Evolutionary conservation across 2,329 filamentous ascomycete genomes (phyloP).

Genomic region (Verticillium albo-atrum): DNA sequence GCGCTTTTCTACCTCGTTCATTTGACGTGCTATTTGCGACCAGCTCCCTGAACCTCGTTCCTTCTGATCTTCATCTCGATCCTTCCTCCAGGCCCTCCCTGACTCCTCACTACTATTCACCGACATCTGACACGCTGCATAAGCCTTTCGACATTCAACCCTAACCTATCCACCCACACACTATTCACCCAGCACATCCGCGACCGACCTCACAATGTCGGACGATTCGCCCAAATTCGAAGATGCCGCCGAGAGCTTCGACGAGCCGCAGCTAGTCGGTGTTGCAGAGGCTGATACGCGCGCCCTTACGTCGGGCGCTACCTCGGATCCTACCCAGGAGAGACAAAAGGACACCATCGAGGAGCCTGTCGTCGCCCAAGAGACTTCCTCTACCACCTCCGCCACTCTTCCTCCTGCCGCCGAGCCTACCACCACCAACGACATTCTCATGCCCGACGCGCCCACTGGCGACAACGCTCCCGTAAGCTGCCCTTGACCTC

Average conservation of each 20-base stretch:
- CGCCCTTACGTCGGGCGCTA: not conserved
- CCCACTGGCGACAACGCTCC: constrained; percentile 31
- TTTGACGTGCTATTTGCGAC: too few relatives aligned
- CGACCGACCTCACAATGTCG: constrained; percentile 24
- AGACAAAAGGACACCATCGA: not conserved
- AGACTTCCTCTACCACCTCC: not conserved
- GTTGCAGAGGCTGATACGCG: not conserved
- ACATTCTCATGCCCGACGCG: constrained; percentile 40
- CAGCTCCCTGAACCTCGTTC: too few relatives aligned
- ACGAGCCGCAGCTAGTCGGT: too few relatives aligned
- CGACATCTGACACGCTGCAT: too few relatives aligned
- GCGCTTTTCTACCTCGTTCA: too few relatives aligned
- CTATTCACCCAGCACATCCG: too few relatives aligned
- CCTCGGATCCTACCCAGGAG: not conserved
- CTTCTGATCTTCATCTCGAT: too few relatives aligned
- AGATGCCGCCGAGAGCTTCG: constrained; percentile 12
- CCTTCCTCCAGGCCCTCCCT: too few relatives aligned
- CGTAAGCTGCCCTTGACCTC: constrained; percentile 21
- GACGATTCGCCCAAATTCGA: constrained; percentile 4
- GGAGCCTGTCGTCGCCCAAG: not conserved
- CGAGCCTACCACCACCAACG: constrained; percentile 11
- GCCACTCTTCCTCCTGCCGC: not conserved
- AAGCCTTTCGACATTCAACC: too few relatives aligned
- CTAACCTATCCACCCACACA: too few relatives aligned
- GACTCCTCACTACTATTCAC: too few relatives aligned